Percentiles rank a stretch among this genome's conserved stretches.
Evolutionary conservation across 768 basidiomycete species (phyloP).

Genomic region (Collybia sordida): DNA sequence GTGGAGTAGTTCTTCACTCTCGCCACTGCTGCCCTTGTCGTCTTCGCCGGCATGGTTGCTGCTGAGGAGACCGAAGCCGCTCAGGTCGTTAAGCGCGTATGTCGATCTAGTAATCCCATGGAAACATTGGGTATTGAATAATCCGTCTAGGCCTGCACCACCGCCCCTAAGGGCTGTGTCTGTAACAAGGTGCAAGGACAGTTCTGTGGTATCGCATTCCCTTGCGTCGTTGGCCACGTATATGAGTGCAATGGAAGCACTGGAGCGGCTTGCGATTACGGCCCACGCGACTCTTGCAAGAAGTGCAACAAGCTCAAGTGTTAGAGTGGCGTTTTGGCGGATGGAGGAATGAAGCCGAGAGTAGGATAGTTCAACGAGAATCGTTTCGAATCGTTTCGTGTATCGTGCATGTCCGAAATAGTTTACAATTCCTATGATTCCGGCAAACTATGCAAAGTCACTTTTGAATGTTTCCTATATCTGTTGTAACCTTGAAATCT

Average conservation of each 20-base stretch:
- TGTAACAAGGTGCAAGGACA: constrained; percentile 11
- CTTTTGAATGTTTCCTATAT: no score
- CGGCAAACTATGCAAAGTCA: no score
- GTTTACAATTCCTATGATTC: no score
- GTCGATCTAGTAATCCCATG: not conserved
- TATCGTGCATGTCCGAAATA: no score
- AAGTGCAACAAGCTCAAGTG: constrained; percentile 15
- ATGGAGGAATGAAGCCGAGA: no score
- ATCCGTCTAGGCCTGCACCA: constrained; percentile 8
- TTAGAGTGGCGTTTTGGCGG: not conserved
- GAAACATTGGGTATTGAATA: not conserved
- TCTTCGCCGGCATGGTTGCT: constrained; percentile 12
- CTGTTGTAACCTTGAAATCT: no score
- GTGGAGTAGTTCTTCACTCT: constrained; percentile 8
- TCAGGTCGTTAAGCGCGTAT: constrained; percentile 12
- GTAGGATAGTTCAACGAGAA: no score
- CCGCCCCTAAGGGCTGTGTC: constrained; percentile 11
- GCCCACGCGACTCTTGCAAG: constrained; percentile 10
- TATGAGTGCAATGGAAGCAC: constrained; percentile 14
- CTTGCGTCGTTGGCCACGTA: constrained; percentile 15
- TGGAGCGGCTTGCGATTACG: constrained; percentile 15
- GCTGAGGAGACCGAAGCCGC: constrained; percentile 9
- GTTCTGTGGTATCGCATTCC: constrained; percentile 18
- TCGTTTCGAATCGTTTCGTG: no score
- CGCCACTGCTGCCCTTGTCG: constrained; percentile 8